Percentiles rank a stretch among this genome's conserved stretches.
These are phyloP conservation scores for Senecio squalidus DNA, from an alignment of 140 eudicot genomes.

Conservation along the genomic window DNA sequence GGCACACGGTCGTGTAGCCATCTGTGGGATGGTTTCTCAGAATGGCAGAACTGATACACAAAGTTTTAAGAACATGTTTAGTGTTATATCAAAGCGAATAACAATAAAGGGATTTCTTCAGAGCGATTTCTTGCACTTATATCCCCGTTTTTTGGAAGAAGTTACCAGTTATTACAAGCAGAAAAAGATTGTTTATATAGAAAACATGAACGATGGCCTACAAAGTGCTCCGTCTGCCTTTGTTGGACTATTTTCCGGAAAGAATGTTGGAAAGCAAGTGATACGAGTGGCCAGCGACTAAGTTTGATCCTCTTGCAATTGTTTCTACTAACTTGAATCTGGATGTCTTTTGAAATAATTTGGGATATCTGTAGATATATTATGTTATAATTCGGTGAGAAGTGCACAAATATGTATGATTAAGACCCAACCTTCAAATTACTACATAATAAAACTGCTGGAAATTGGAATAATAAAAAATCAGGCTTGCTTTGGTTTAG, in stretches of 20 bases:
- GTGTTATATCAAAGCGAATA: slow-evolving; percentile 47
- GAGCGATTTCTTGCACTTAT: slow-evolving; percentile 49
- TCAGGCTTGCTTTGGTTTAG: too few relatives aligned
- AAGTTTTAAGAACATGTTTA: slow-evolving; percentile 52
- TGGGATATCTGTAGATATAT: neutral
- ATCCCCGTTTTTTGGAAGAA: slow-evolving; percentile 52
- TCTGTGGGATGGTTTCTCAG: slow-evolving; percentile 90
- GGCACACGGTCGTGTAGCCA: slow-evolving; percentile 54
- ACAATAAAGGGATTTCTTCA: slow-evolving; percentile 72
- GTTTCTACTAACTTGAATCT: too few relatives aligned
- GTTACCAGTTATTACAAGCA: slow-evolving; percentile 38
- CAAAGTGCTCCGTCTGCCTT: slow-evolving; percentile 76
- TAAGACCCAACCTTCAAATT: too few relatives aligned
- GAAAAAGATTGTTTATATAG: slow-evolving; percentile 65
- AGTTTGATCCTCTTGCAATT: neutral
- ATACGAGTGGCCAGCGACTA: slow-evolving; percentile 44
- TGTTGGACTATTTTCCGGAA: slow-evolving; percentile 73
- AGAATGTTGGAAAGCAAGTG: slow-evolving; percentile 83
- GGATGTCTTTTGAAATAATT: neutral
- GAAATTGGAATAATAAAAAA: too few relatives aligned
- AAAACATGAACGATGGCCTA: slow-evolving; percentile 64
- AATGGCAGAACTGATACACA: slow-evolving; percentile 26
- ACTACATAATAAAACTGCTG: too few relatives aligned
- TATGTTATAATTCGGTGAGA: neutral
- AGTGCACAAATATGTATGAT: too few relatives aligned